These are phyloP conservation scores for Arthroderma sp. DNA, from an alignment of 2,329 filamentous ascomycete species.

Conservation along the genomic window DNA sequence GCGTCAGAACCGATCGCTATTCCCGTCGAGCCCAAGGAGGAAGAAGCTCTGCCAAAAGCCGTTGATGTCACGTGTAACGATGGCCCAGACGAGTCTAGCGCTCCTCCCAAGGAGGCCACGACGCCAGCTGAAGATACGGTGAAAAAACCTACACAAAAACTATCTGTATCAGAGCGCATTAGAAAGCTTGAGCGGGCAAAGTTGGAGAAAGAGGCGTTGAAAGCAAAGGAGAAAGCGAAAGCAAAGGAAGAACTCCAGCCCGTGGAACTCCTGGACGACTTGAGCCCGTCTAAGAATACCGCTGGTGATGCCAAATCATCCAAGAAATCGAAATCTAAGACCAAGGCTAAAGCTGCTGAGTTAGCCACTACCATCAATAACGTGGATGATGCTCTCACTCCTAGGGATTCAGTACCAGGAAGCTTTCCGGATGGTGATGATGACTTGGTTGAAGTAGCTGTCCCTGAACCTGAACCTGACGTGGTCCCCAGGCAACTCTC, in stretches of 20 bases:
- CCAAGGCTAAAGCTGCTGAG: background rate
- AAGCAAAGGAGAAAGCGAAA: slow-evolving; percentile 24
- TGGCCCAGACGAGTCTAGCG: slow-evolving; percentile 20
- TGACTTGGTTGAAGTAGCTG: slow-evolving; percentile 30
- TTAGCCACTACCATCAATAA: background rate
- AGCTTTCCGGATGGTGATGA: slow-evolving; percentile 42
- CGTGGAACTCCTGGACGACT: slow-evolving; percentile 14
- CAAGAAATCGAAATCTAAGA: slow-evolving; percentile 12
- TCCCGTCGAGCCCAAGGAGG: background rate
- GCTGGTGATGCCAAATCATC: slow-evolving; percentile 4
- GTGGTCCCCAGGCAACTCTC: slow-evolving; percentile 13
- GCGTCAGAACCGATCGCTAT: slow-evolving; percentile 8
- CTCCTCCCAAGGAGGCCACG: slow-evolving; percentile 27
- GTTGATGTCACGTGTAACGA: slow-evolving; percentile 22
- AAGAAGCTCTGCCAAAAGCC: slow-evolving; percentile 15
- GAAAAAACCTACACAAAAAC: slow-evolving; percentile 28
- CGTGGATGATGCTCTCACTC: slow-evolving; percentile 12
- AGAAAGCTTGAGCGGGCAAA: slow-evolving; percentile 34
- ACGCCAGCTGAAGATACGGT: slow-evolving; percentile 18
- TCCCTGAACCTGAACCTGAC: slow-evolving; percentile 18
- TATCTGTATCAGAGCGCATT: slow-evolving; percentile 42
- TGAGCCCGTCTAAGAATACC: slow-evolving; percentile 5
- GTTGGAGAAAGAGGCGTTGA: slow-evolving; percentile 25
- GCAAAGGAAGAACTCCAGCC: slow-evolving; percentile 22
- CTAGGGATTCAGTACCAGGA: slow-evolving; percentile 36